Base-by-base conservation (phyloP, 208 protist genomes). In the Herpetomonas tarakana region DNA sequence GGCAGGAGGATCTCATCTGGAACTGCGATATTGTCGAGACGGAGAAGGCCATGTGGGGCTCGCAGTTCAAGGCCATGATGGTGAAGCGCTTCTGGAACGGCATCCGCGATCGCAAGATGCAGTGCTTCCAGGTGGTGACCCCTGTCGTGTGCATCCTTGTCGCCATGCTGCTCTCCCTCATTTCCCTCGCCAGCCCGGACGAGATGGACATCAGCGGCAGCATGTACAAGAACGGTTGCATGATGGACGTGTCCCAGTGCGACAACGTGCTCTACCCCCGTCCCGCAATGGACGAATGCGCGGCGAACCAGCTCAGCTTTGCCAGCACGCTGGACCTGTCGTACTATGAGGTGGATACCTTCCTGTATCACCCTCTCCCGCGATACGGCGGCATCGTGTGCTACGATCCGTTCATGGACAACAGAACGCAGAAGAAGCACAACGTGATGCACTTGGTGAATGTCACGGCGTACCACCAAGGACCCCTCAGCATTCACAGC, bases 141-240 rank as follows among this genome's bases (percentile, higher is more conserved):
- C 78, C 78, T 25, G 69, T 76, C 29, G 25, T 68, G 12, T 77
- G 71, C 51, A 46, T 85, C 3, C 55, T 80, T 12, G n/a, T 81
- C 29, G 74, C 78, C 38, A 58, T 85, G 64, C 28, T 78, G 57
- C 58, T 85, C 22, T 59, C 60, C 19, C 60, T 65, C 21, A 75
- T 88, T 16, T 60, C 54, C 4, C 28, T 65, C 11, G 49, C 31
- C 2, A 27, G 29, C 2, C 59, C 60, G 12, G 45, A 53, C 31
- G 50, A 49, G 22, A 45, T 78, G 21, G 51, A 49, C 12, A 51
- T 83, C 21, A 62, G 52, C 60, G 54, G 28, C 14, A 58, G 52
- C 14, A 24, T 76, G 27, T 78, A 78, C 58, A 45, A 52, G 2
- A 56, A 26, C 14, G 19, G 12, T 4, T 46, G 30, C 2, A 29